Conservation (phyloP, 768 basidiomycete species). For the Cytidiella melzeri region DNA sequence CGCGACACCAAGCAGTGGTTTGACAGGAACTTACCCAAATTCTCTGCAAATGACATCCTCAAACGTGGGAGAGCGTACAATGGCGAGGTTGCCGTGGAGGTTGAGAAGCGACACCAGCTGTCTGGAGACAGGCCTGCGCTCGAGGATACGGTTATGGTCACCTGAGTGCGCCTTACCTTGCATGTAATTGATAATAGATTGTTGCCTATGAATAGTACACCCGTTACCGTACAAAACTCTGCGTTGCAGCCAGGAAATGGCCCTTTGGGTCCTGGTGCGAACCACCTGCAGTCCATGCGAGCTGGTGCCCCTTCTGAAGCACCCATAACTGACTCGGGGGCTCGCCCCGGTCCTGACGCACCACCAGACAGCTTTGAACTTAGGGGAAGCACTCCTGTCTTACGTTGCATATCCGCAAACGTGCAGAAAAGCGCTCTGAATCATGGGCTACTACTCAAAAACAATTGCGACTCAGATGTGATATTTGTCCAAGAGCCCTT, state of each 20-base stretch:
- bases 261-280: no score
- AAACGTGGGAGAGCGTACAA: background rate
- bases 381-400: no score
- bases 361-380: no score
- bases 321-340: no score
- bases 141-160: background rate
- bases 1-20: conserved; percentile 1
- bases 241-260: background rate
- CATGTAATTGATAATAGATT: no score
- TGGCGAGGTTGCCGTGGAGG: no score
- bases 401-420: conserved; percentile 4
- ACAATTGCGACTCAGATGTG: conserved; percentile 3
- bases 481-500: conserved; percentile 9
- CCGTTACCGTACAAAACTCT: background rate
- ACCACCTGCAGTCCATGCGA: no score
- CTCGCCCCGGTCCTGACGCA: no score
- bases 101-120: background rate
- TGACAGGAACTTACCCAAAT: no score
- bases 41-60: conserved; percentile 3
- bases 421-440: conserved; percentile 8
- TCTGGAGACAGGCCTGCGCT: background rate
- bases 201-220: conserved; percentile 1
- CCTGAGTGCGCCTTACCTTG: background rate
- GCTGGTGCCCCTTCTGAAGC: no score
- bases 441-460: conserved; percentile 4